Conservation (phyloP, 768 basidiomycete species). For the Tulasnella sp. region DNA sequence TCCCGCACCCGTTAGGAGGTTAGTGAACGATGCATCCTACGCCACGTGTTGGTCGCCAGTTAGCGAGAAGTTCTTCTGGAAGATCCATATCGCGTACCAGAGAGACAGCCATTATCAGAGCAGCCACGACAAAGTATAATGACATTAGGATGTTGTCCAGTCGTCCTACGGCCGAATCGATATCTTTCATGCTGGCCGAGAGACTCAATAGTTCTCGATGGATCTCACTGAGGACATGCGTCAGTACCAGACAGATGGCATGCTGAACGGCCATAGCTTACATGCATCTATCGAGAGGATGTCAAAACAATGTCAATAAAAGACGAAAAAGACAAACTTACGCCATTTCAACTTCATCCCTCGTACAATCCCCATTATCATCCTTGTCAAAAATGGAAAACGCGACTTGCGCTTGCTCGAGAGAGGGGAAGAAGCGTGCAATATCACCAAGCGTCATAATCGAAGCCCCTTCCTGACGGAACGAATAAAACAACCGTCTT, state of each 20-base stretch:
- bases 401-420: conserved; percentile 42
- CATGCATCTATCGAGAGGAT: neutral
- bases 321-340: conserved; percentile 26
- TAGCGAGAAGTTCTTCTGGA: neutral
- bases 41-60: conserved; percentile 13
- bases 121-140: conserved; percentile 55
- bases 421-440: conserved; percentile 49
- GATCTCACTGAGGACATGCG: conserved; percentile 40
- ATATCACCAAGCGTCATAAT: conserved; percentile 57
- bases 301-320: neutral
- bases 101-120: conserved; percentile 73
- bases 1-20: conserved; percentile 66
- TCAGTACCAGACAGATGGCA: conserved; percentile 21
- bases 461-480: conserved; percentile 47
- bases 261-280: conserved; percentile 10
- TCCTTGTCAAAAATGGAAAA: conserved; percentile 35
- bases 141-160: conserved; percentile 81
- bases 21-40: conserved; percentile 59
- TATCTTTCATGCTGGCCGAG: conserved; percentile 74
- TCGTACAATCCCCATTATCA: conserved; percentile 33
- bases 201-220: conserved; percentile 79
- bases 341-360: conserved; percentile 57
- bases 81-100: conserved; percentile 37
- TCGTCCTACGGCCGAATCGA: conserved; percentile 79
- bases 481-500: conserved; percentile 76